phyloP scores from a whole-genome alignment of 1,139 yeast species.

The Kurtzmaniella quercitrusa region DNA sequence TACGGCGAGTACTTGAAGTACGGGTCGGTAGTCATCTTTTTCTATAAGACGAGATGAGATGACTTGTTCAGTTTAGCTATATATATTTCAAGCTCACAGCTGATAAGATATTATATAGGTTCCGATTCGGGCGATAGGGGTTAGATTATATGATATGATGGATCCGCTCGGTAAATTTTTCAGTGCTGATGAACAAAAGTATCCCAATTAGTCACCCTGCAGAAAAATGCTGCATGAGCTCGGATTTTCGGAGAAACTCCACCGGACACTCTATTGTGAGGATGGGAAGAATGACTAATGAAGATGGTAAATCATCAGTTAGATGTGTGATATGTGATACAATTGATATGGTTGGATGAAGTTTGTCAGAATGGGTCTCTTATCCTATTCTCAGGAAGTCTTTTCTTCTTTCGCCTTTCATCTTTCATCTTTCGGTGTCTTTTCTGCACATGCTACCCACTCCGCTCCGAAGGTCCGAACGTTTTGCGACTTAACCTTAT shows the following conservation, averaged over 20 bases:
- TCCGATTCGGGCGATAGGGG: background rate
- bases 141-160: background rate
- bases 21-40: slow-evolving; percentile 5
- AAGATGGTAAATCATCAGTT: background rate
- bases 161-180: background rate
- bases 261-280: too few species aligned
- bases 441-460: background rate
- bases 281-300: background rate
- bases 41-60: too few species aligned
- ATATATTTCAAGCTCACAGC: too few species aligned
- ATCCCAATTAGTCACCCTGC: background rate
- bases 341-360: too few species aligned
- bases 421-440: too few species aligned
- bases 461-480: slow-evolving; percentile 4
- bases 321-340: too few species aligned
- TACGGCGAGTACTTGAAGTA: slow-evolving; percentile 7
- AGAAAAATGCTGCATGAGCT: background rate
- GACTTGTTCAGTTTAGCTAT: too few species aligned
- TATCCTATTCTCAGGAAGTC: too few species aligned
- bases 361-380: too few species aligned
- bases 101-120: too few species aligned
- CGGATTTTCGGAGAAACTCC: slow-evolving; percentile 1
- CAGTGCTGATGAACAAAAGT: background rate
- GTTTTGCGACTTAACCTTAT: background rate
- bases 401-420: background rate